These are phyloP conservation scores for Globisporangium lucens DNA, from an alignment of 352 stramenopile genomes.

Conservation along the genomic window DNA sequence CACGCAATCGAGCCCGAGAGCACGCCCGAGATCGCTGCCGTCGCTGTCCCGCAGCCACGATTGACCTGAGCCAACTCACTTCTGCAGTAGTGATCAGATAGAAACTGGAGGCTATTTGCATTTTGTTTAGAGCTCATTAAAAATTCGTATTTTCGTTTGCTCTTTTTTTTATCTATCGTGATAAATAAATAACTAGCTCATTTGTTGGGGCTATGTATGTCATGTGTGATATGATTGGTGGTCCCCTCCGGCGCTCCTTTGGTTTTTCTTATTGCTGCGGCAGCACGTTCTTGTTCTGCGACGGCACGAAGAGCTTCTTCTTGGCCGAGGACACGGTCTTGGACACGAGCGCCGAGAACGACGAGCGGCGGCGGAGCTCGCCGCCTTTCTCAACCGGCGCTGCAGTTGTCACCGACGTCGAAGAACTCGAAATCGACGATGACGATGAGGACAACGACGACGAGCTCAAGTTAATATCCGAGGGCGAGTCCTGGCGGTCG, in stretches of 20 bases:
- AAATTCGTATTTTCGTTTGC: background rate
- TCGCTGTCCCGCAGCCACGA: background rate
- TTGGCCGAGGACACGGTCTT: constrained; percentile 59
- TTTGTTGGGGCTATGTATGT: background rate
- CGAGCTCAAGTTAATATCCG: background rate
- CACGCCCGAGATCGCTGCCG: background rate
- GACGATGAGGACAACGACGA: background rate
- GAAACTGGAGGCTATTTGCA: background rate
- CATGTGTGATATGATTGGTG: background rate
- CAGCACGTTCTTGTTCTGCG: constrained; percentile 14
- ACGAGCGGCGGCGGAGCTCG: constrained; percentile 17
- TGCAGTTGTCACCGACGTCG: background rate
- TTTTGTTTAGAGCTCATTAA: background rate
- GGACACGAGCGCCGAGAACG: constrained; percentile 43
- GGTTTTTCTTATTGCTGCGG: constrained; percentile 8
- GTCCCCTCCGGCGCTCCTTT: background rate
- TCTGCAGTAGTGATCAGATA: background rate
- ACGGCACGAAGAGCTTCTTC: constrained; percentile 37
- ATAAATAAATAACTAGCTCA: background rate
- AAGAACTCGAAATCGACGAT: background rate
- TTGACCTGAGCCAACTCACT: background rate
- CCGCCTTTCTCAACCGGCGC: background rate
- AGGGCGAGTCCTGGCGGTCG: background rate
- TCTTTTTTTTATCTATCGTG: background rate
- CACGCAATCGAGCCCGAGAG: background rate